Base-by-base conservation (phyloP, 225 moss, liverwort and hornwort genomes). In the Thuidium tamariscinum region DNA sequence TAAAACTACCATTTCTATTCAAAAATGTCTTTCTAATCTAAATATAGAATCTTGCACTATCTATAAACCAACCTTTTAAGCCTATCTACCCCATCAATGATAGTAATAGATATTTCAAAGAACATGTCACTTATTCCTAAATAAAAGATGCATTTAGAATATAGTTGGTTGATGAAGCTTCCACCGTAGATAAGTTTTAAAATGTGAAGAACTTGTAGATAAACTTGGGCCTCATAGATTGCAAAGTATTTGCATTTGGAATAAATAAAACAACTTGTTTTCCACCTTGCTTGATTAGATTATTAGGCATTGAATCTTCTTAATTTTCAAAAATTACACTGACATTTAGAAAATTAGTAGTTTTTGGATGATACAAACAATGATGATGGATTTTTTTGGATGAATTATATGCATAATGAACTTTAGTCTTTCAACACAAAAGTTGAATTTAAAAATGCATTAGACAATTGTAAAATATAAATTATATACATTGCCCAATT, bases 1-100 rank as follows among this genome's bases (percentile, higher is more conserved):
- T 2, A 11, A 30, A 48, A 8, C 0, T 18, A 0, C 0, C 48
- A 48, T 30, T 30, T 32, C 1, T 30, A 19, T 6, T 18, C n/a
- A n/a, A n/a, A 3, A 52, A 52, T 51, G 15, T 51, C 16, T 51
- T 51, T 51, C 5, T 16, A 51, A 30, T 46, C 11, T 73, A 48
- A 73, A 0, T 48, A 0, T 48, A 18, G 19, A 19, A 48, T 10
- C 6, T 30, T 72, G 30, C 11, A 72, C 18, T 46, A 2, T 34
- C 17, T 4, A 9, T n/a, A 5, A 64, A n/a, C 4, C 0, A 2
- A 34, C 1, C 14, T 0, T 18, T 18, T 34, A 4, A 34, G 61
- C 6, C 61, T 61, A 61, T 4, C 4, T 63, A 9, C 4, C 5
- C 27, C 34, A 64, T n/a, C 9, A 64, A 18, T 18, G 34, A 64